Conservation (phyloP, 2,329 filamentous ascomycete species). For the Cordyceps fumosorosea region DNA sequence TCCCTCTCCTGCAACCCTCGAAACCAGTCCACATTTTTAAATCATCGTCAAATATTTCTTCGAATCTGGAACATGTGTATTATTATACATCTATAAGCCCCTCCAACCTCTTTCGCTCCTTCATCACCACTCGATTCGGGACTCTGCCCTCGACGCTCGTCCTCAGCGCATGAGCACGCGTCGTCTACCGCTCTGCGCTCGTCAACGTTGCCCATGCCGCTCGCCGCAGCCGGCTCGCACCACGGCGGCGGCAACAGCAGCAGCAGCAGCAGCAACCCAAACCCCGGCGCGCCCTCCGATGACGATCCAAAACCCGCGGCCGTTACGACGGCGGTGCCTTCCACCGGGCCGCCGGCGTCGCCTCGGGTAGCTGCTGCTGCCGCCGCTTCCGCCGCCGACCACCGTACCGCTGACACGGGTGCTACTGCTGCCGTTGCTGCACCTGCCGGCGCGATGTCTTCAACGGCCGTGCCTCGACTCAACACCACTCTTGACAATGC, state of each 20-base stretch:
- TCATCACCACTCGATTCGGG: not conserved
- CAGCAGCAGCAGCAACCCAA: conserved; percentile 4
- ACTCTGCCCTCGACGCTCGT: not conserved
- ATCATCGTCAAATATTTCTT: not conserved
- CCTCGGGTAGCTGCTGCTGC: not conserved
- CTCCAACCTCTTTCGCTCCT: not conserved
- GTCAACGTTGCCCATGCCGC: conserved; percentile 12
- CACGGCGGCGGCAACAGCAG: conserved; percentile 6
- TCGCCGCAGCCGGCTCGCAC: conserved; percentile 6
- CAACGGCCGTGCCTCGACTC: conserved; percentile 16
- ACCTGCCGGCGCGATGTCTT: not conserved
- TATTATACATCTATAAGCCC: not conserved
- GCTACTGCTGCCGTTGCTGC: not conserved
- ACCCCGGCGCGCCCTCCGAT: not conserved
- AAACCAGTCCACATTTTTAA: not conserved
- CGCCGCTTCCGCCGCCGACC: not conserved
- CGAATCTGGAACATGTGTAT: not conserved
- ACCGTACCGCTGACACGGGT: not conserved
- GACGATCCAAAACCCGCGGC: not conserved
- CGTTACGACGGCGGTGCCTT: not conserved
- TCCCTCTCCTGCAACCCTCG: conserved; percentile 1
- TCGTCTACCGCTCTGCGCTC: conserved; percentile 3
- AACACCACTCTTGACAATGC: not conserved
- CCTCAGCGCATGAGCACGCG: conserved; percentile 10
- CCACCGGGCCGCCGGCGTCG: not conserved